Base-by-base conservation (phyloP, 805 yeast species). In the Blastobotrys terrestris region DNA sequence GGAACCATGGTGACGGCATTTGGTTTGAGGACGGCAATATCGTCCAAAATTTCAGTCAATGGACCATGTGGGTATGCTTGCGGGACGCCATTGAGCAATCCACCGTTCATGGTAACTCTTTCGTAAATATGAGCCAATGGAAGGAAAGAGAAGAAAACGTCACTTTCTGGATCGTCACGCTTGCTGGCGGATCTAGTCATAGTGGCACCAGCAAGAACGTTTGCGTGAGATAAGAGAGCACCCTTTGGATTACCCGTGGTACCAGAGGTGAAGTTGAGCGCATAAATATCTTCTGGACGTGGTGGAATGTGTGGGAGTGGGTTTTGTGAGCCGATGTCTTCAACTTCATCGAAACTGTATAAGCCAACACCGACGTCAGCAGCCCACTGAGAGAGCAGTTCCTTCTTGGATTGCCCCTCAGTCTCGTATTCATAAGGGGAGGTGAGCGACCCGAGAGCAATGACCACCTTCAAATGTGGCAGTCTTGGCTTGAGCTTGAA, bases 201-300 rank as follows among this genome's bases (percentile, higher is more conserved):
- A 63, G 69, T 58, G 43, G 79, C 76, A 4, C 73, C 77, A 2
- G 85, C 75, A 11, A 76, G 70, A 8, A 78, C 72, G 61, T 76
- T 76, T 8, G 69, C 68, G 48, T 84, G 88, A 6, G 78, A 71
- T 44, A 79, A 54, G 19, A 76, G 78, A 15, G 81, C 90, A 50
- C 91, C 91, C 67, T 85, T 84, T 47, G 91, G 91, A 15, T 76
- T 67, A 15, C 89, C 89, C 1, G 90, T 84, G 1, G 91, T 84
- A 31, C 91, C 91, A 0, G 87, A 81, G 1, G 91, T 85, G 64
- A 84, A 84, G 5, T 84, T 79, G 47, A 85, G 77, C 15, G 90
- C 82, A 63, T 79, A 81, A 16, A 77, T 46, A 20, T 77, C 75
- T 14, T 78, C 75, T 1, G 82, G 77, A 1, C 66, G 69, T 21